Conservation (phyloP, 768 basidiomycete species). For the Russula brevipes region DNA sequence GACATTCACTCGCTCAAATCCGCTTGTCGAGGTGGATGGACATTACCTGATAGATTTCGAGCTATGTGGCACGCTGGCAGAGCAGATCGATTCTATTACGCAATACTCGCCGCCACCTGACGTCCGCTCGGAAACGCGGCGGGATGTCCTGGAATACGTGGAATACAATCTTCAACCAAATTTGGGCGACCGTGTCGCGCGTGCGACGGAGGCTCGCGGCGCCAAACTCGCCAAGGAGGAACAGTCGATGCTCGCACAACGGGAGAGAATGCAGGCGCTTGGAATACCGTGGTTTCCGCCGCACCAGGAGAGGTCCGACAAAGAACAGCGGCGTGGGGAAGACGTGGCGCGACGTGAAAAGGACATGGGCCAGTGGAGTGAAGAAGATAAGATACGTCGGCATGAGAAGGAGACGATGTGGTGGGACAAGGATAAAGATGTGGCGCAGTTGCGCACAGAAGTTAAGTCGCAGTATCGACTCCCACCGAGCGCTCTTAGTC, state of each 20-base stretch:
- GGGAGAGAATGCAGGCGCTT: not conserved
- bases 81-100: slow-evolving; percentile 7
- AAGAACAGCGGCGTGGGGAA: not conserved
- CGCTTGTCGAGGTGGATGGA: slow-evolving; percentile 2
- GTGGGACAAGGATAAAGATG: not conserved
- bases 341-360: not conserved
- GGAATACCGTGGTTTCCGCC: slow-evolving; percentile 5
- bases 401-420: not conserved
- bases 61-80: not conserved
- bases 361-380: not conserved
- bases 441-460: too few relatives aligned
- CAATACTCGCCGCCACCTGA: slow-evolving; percentile 8
- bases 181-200: not conserved
- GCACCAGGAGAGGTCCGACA: not conserved
- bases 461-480: too few relatives aligned
- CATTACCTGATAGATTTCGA: slow-evolving; percentile 10
- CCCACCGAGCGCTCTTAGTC: too few relatives aligned
- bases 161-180: slow-evolving; percentile 10
- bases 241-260: not conserved
- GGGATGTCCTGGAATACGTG: slow-evolving; percentile 5
- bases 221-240: not conserved
- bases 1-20: slow-evolving; percentile 2
- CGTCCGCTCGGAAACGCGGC: not conserved
- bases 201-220: not conserved
- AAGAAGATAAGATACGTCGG: not conserved